Conservation (phyloP, 495 filamentous ascomycete species). For the Penicillium subrubescens region DNA sequence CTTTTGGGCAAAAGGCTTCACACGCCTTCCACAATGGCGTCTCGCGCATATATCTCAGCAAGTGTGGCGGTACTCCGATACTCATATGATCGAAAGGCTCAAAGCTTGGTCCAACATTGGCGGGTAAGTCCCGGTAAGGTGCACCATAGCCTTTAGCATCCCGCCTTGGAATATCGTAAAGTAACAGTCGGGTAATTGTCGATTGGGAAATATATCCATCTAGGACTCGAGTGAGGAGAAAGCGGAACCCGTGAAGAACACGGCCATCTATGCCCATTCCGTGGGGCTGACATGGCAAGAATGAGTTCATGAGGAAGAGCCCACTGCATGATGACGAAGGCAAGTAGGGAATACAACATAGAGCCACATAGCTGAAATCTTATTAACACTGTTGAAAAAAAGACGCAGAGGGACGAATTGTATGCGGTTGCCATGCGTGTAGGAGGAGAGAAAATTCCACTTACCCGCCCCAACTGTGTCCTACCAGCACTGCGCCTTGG, state of each 20-base stretch:
- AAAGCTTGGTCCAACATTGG: neutral
- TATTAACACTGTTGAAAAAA: neutral
- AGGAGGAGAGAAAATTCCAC: neutral
- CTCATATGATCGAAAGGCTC: neutral
- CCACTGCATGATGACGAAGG: conserved; percentile 4
- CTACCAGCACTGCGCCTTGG: neutral
- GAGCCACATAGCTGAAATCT: conserved; percentile 3
- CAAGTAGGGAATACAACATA: neutral
- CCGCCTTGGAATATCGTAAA: neutral
- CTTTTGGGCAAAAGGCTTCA: conserved; percentile 5
- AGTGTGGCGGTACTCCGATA: neutral
- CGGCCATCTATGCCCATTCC: neutral
- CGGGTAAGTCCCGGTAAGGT: conserved; percentile 6
- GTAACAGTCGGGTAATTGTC: conserved; percentile 2
- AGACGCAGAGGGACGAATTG: neutral
- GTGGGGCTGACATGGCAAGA: neutral
- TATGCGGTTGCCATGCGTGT: neutral
- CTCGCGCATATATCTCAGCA: neutral
- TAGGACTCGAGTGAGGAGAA: conserved; percentile 2
- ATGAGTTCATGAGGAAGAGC: conserved; percentile 6
- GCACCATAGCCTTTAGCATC: conserved; percentile 1
- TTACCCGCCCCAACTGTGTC: conserved; percentile 4
- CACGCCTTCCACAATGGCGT: neutral
- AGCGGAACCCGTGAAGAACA: neutral
- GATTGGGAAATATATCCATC: conserved; percentile 1